These are phyloP conservation scores for Chrysanthemum seticuspe DNA, from an alignment of 129 eudicot species.

Conservation along the genomic window DNA sequence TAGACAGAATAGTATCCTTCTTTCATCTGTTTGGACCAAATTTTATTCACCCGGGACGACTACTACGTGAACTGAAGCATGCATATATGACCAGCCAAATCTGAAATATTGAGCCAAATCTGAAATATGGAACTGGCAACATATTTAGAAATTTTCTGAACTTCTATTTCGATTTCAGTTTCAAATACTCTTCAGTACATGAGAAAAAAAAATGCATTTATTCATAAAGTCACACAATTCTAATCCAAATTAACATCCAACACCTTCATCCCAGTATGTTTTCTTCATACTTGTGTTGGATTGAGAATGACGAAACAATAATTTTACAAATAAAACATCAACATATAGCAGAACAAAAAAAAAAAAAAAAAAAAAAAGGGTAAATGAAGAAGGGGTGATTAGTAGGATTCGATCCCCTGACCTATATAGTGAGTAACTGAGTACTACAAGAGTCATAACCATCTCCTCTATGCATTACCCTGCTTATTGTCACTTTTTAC, in stretches of 20 bases:
- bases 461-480: too few species aligned
- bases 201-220: constrained; percentile 19
- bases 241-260: background rate
- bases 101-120: background rate
- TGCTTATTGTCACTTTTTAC: too few species aligned
- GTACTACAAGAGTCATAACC: constrained; percentile 53
- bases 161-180: constrained; percentile 14
- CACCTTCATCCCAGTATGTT: background rate
- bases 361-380: background rate
- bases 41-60: too few species aligned
- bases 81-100: background rate
- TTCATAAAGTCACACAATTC: background rate
- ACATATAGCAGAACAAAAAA: too few species aligned
- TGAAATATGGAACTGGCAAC: background rate
- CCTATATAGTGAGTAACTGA: constrained; percentile 66
- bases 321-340: too few species aligned
- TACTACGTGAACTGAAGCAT: too few species aligned
- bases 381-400: too few species aligned
- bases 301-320: too few species aligned
- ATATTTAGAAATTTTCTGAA: constrained; percentile 3
- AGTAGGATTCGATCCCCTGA: background rate
- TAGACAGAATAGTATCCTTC: too few species aligned
- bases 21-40: too few species aligned
- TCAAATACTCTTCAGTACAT: background rate
- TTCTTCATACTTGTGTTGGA: constrained; percentile 56